Conservation (phyloP, 2,329 filamentous ascomycete species). For the Microcyclosporella mali region DNA sequence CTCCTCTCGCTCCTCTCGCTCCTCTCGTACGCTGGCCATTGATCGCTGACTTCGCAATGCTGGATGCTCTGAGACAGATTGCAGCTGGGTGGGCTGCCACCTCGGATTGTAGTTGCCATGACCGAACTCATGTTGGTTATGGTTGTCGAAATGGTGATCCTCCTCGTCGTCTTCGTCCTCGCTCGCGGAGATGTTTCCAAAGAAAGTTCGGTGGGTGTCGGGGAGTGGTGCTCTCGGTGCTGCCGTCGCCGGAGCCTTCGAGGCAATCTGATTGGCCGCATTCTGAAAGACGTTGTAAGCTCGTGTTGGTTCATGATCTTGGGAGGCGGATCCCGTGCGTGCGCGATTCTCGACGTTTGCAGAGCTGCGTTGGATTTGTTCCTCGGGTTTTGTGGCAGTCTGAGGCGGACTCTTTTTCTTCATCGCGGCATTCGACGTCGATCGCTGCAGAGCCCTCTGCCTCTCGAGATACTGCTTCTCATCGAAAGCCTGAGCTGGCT, state of each 20-base stretch:
- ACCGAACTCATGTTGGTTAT: slow-evolving; percentile 21
- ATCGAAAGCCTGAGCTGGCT: slow-evolving; percentile 70
- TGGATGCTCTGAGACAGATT: slow-evolving; percentile 33
- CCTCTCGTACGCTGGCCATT: slow-evolving; percentile 24
- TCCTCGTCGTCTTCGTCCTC: slow-evolving; percentile 36
- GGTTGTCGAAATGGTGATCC: slow-evolving; percentile 17
- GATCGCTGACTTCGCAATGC: slow-evolving; percentile 24
- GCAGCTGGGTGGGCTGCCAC: slow-evolving; percentile 29
- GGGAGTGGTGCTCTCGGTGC: slow-evolving; percentile 16
- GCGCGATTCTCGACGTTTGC: background rate
- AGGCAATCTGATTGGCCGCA: slow-evolving; percentile 38
- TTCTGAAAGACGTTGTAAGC: slow-evolving; percentile 43
- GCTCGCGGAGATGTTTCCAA: slow-evolving; percentile 34
- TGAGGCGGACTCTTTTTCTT: slow-evolving; percentile 13
- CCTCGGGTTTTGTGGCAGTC: slow-evolving; percentile 1
- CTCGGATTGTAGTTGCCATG: slow-evolving; percentile 21
- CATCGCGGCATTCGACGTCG: slow-evolving; percentile 21
- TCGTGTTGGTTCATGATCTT: slow-evolving; percentile 26
- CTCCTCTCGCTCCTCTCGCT: slow-evolving; percentile 24
- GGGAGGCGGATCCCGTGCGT: slow-evolving; percentile 21
- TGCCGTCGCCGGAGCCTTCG: slow-evolving; percentile 10
- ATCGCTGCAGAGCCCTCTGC: slow-evolving; percentile 70
- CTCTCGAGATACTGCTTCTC: slow-evolving; percentile 79
- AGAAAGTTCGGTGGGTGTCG: slow-evolving; percentile 35
- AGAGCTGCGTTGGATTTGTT: background rate